Evolutionary conservation across 345 rosid species (phyloP).

Genomic region (Linum usitatissimum): DNA sequence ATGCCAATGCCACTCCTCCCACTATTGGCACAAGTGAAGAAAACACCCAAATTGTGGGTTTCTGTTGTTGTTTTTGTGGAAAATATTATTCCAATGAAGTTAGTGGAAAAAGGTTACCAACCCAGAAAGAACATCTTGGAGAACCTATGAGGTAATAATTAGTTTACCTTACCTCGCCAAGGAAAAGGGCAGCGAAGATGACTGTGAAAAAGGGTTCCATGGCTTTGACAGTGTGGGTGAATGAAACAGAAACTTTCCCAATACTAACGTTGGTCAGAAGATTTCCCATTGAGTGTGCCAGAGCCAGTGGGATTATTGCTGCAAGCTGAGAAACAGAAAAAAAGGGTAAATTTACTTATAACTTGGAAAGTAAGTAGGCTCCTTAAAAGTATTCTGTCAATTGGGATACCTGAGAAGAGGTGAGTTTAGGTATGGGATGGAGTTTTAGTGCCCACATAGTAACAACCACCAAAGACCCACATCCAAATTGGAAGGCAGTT

Average conservation of each 20-base stretch:
- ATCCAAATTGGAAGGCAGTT: conserved; percentile 64
- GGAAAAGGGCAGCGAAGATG: conserved; percentile 47
- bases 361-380: too few species aligned
- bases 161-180: conserved; percentile 46
- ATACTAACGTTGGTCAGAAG: conserved; percentile 71
- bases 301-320: conserved; percentile 58
- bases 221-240: conserved; percentile 90
- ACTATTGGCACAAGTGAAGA: conserved; percentile 62
- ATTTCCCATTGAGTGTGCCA: conserved; percentile 75
- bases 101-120: not conserved
- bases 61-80: conserved; percentile 21
- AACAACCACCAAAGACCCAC: conserved; percentile 52
- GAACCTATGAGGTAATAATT: not conserved
- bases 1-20: conserved; percentile 81
- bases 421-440: conserved; percentile 44
- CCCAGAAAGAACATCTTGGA: not conserved
- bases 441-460: conserved; percentile 66
- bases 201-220: conserved; percentile 94
- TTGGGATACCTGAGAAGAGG: conserved; percentile 50
- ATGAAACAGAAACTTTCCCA: conserved; percentile 68
- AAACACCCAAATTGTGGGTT: conserved; percentile 50
- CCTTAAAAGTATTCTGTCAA: not conserved
- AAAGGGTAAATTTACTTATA: not conserved
- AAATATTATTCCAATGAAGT: not conserved
- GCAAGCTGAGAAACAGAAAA: conserved; percentile 35